Base-by-base conservation (phyloP, 139 green algal species). In the Chlamydomonas applanata region DNA sequence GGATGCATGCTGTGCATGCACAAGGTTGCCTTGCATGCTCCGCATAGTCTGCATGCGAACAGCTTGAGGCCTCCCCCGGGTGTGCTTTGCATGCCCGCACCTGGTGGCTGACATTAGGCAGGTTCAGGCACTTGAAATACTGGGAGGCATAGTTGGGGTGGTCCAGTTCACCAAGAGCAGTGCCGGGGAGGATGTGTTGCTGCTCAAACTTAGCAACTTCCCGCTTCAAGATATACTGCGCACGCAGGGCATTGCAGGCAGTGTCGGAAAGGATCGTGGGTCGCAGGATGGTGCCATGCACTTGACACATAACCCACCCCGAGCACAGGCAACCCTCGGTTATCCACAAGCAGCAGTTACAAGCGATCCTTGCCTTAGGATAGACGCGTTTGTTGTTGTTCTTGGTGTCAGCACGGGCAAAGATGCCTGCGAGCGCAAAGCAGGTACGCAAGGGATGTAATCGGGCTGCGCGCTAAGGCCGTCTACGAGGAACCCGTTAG, bases 361-460 rank as follows among this genome's bases (percentile, higher is more conserved):
- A 33, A 56, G 19, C 54, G 17, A 36, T 40, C 60, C 27, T 46
- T 49, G 40, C 83, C 80, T 89, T 90, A 40, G 89, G 86, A 49
- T 92, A 94, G 1, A 91, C 68, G 13, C 89, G 69, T 30, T 85
- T 83, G 82, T 94, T 94, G 20, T 83, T 88, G 45, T 90, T 94
- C 19, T 73, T 60, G 17, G 73, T 85, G 70, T 92, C 81, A 2
- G 86, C 86, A 4, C 83, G 65, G 2, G 87, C 79, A 79, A 93
- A 87, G 33, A 90, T 79, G 24, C 89, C 88, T 89, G 77, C 61
- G 46, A 34, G 4, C 52, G 7, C 32, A 52, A 68, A 57, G 40
- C 65, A 44, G 45, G 19, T 13, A 74, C 29, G 34, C 14, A 24
- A 69, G 30, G 13, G 5, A 45, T 30, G 53, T 20, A 56, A 13